Base-by-base conservation (phyloP, 306 rosid genomes). In the Macrotyloma uniflorum region DNA sequence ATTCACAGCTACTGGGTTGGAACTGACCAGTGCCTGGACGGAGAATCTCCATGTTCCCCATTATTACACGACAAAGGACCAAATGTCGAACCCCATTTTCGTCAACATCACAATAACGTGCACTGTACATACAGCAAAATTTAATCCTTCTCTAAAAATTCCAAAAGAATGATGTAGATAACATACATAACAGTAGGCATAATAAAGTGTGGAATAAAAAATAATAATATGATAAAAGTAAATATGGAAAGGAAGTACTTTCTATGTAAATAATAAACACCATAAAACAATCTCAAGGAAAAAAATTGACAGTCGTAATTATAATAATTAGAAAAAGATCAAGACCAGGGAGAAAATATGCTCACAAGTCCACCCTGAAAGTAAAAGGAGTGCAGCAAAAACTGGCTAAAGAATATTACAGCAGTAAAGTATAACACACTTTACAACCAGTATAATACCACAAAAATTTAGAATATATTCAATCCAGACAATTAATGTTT, bases 41-140 rank as follows among this genome's bases (percentile, higher is more conserved):
- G 83, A 91, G 84, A 79, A 57, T 87, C 82, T 91, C 97, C 91
- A 89, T 75, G 18, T 83, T 89, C 78, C 98, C 98, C 94, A 90
- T 61, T 85, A 94, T 89, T 73, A 91, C 94, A 49, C 91, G 96
- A 70, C 98, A 94, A 24, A 90, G 82, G 22, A 90, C 82, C 89
- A 94, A 45, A 88, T 90, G 79, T 14, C 62, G 93, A 79, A 80
- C 85, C 71, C 87, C 91, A 20, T 91, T 89, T 87, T 91, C 96
- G 86, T 91, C 98, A 91, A 84, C 82, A 89, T 94, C 97, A 86
- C 88, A 90, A 73, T 73, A 70, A 76, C 57, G 84, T 76, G 88
- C 97, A 85, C 97, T 90, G 96, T 67, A 78, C 77, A 58, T 83
- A 82, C 85, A 67, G 28, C 80, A 87, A 88, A 75, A 64, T 80